Evolutionary conservation across 2,329 filamentous ascomycete species (phyloP).

Genomic region (Neopestalotiopsis rosae): DNA sequence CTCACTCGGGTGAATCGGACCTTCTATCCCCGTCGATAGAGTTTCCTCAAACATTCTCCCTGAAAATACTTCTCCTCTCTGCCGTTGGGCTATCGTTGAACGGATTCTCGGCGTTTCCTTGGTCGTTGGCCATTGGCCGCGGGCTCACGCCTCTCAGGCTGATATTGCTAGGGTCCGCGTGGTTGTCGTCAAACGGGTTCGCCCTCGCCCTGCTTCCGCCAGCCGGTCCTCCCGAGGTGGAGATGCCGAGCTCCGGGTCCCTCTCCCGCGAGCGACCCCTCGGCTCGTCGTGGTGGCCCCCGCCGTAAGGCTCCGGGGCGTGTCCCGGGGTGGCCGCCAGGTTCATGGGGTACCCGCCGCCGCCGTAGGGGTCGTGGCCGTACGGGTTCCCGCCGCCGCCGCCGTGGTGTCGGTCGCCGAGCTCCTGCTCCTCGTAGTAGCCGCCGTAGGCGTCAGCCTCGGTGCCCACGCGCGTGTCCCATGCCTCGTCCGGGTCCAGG

Average conservation of each 20-base stretch:
- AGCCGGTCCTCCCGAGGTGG: slow-evolving; percentile 48
- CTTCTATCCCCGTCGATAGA: too few species aligned
- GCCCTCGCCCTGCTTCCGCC: slow-evolving; percentile 34
- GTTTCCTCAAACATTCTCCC: slow-evolving; percentile 64
- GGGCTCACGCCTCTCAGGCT: slow-evolving; percentile 76
- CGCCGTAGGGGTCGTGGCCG: slow-evolving; percentile 29
- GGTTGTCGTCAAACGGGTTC: slow-evolving; percentile 75
- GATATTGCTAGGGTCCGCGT: slow-evolving; percentile 65
- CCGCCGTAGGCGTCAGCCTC: slow-evolving; percentile 70
- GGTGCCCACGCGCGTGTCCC: slow-evolving; percentile 79
- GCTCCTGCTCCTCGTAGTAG: slow-evolving; percentile 80
- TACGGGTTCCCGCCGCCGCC: slow-evolving; percentile 8
- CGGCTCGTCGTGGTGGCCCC: slow-evolving; percentile 32
- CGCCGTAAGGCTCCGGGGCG: slow-evolving; percentile 35
- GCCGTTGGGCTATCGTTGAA: slow-evolving; percentile 61
- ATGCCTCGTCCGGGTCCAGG: slow-evolving; percentile 83
- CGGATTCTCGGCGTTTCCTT: slow-evolving; percentile 38
- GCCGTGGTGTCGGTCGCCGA: slow-evolving; percentile 51
- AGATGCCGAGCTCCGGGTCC: slow-evolving; percentile 37
- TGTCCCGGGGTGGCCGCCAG: slow-evolving; percentile 43
- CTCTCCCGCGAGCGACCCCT: slow-evolving; percentile 51
- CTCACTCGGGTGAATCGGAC: background rate
- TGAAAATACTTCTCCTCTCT: slow-evolving; percentile 72
- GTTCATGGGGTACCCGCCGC: slow-evolving; percentile 55
- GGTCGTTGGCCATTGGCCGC: slow-evolving; percentile 63